Base-by-base conservation (phyloP, 768 basidiomycete genomes). In the Pleurotus eryngii region DNA sequence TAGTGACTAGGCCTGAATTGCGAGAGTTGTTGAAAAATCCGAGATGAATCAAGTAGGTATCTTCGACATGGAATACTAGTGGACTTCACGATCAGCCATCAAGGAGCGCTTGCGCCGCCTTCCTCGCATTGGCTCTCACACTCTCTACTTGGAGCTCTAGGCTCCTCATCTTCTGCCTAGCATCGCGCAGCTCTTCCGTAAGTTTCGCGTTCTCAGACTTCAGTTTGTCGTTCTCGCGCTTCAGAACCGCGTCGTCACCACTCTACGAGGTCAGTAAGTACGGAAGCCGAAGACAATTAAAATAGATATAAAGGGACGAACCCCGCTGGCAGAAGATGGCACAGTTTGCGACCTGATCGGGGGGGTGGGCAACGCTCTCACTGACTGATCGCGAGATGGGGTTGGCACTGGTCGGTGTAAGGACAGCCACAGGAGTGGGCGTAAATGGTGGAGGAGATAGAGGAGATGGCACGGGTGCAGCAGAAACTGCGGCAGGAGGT, bases 111-210 rank as follows among this genome's bases (percentile, higher is more conserved):
- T 88, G 82, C 11, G 87, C 87, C 2, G 90, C 90, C 66, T 83
- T 89, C 64, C 82, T 77, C 57, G 90, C 89, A 64, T 92, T 93
- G 15, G 85, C 84, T 57, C 81, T 81, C 61, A 90, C 69, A 12
- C 78, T 76, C 73, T 94, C 91, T 17, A 93, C 83, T 72, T 92
- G 89, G 58, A 94, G 67, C 73, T 95, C 92, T 49, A 95, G 71
- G 63, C 87, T 87, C 57, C 94, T 78, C 54, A 95, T 93, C 74
- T 89, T 84, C 70, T 86, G 85, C 39, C 88, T 79, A 35, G 90
- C 87, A 22, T 92, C 92, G 26, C 91, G 81, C 46, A 95, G 79
- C 64, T 92, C 89, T 2, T 70, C 68, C 11, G 69, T 79, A 55
- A 95, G 76, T 2, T 76, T 78, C 0, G 76, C 75, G 61, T 90